Conservation (phyloP, 306 rosid genomes). For the Casuarina equisetifolia region DNA sequence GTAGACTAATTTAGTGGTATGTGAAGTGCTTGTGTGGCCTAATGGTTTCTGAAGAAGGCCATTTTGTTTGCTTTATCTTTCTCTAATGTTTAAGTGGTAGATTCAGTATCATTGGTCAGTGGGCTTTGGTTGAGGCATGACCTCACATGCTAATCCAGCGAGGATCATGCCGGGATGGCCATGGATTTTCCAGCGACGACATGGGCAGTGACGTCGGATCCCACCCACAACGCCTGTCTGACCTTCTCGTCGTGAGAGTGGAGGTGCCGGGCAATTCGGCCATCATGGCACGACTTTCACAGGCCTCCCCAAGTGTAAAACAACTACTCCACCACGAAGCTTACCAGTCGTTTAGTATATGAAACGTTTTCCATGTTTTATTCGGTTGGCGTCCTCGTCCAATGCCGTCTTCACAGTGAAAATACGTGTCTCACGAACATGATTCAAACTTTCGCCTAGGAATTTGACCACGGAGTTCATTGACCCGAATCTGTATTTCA, state of each 20-base stretch:
- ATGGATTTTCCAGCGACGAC: conserved; percentile 6
- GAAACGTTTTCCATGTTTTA: background rate
- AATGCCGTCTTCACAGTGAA: background rate
- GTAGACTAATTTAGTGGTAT: too few relatives aligned
- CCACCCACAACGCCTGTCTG: background rate
- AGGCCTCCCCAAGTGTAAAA: too few relatives aligned
- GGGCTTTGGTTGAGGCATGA: conserved; percentile 8
- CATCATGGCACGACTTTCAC: too few relatives aligned
- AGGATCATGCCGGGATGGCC: background rate
- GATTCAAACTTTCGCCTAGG: too few relatives aligned
- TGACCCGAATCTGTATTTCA: background rate
- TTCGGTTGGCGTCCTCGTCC: too few relatives aligned
- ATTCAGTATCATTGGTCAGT: conserved; percentile 11
- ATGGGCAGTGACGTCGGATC: conserved; percentile 37
- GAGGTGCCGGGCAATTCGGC: too few relatives aligned
- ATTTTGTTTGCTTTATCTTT: too few relatives aligned
- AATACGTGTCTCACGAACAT: background rate
- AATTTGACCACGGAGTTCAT: background rate
- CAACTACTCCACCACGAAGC: background rate
- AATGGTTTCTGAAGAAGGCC: background rate
- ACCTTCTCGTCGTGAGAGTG: background rate
- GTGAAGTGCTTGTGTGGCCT: too few relatives aligned
- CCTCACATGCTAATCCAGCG: conserved; percentile 13
- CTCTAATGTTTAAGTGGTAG: background rate
- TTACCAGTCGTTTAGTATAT: too few relatives aligned